These are phyloP conservation scores for Solanum lycopersicoides DNA, from an alignment of 257 asterid species.

Conservation along the genomic window DNA sequence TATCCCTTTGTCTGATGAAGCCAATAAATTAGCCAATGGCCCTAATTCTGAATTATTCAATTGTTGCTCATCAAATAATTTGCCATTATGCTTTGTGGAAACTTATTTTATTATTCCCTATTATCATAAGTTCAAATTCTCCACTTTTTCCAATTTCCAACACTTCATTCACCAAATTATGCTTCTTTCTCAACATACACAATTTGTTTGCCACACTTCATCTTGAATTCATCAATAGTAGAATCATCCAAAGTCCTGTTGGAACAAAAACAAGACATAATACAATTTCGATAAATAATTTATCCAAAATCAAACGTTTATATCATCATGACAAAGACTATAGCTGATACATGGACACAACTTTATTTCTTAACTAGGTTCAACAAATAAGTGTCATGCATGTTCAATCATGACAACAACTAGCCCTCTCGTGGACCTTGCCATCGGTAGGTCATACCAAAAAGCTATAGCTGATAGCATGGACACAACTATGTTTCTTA, in stretches of 20 bases:
- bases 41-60: conserved; percentile 34
- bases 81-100: conserved; percentile 8
- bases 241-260: conserved; percentile 24
- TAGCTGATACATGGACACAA: neutral
- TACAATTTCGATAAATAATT: neutral
- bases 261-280: neutral
- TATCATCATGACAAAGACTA: neutral
- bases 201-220: conserved; percentile 15
- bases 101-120: conserved; percentile 24
- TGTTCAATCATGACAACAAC: neutral
- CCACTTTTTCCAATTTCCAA: conserved; percentile 32
- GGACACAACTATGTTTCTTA: too few relatives aligned
- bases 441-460: neutral
- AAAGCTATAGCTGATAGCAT: too few relatives aligned
- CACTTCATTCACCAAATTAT: conserved; percentile 13
- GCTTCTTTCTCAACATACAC: conserved; percentile 24
- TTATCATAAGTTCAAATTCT: conserved; percentile 26
- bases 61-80: neutral
- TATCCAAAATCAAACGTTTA: neutral
- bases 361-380: neutral
- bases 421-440: neutral
- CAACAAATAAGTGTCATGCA: neutral
- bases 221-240: conserved; percentile 12
- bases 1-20: conserved; percentile 25
- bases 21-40: conserved; percentile 26